A percentile compares a stretch with the other conserved stretches of the same genome.
Evolutionary conservation across 75 land plant species (phyloP).

Genomic region (Selaginella moellendorffii): DNA sequence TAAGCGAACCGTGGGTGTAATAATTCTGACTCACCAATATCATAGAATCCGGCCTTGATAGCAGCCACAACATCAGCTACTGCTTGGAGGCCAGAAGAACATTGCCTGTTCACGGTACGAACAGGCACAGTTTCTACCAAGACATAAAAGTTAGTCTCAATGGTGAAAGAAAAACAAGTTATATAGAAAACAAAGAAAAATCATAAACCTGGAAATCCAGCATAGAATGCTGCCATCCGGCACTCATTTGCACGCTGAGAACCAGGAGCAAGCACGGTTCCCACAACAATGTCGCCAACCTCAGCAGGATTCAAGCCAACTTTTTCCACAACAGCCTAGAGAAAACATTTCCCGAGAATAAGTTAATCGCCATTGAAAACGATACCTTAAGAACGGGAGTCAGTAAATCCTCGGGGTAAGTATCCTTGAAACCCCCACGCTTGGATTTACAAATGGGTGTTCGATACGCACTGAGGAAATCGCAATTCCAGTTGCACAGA

Average conservation of each 20-base stretch:
- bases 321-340: conserved; percentile 22
- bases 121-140: conserved; percentile 51
- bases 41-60: conserved; percentile 54
- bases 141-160: too few relatives aligned
- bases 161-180: too few relatives aligned
- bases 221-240: conserved; percentile 19
- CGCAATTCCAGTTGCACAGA: too few relatives aligned
- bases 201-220: conserved; percentile 24
- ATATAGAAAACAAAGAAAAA: too few relatives aligned
- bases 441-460: conserved; percentile 20
- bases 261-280: conserved; percentile 22
- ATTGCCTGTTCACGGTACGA: conserved; percentile 59
- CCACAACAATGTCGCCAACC: conserved; percentile 21
- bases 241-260: conserved; percentile 20
- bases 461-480: conserved; percentile 18
- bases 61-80: conserved; percentile 68
- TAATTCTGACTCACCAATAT: conserved; percentile 34
- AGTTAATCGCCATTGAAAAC: background rate
- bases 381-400: conserved; percentile 18
- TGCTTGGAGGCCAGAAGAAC: conserved; percentile 67
- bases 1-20: background rate
- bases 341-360: background rate
- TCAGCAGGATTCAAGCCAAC: conserved; percentile 20
- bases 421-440: conserved; percentile 21
- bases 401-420: conserved; percentile 14